Base-by-base conservation (phyloP, 352 stramenopile genomes). In the Phytophthora citricola region DNA sequence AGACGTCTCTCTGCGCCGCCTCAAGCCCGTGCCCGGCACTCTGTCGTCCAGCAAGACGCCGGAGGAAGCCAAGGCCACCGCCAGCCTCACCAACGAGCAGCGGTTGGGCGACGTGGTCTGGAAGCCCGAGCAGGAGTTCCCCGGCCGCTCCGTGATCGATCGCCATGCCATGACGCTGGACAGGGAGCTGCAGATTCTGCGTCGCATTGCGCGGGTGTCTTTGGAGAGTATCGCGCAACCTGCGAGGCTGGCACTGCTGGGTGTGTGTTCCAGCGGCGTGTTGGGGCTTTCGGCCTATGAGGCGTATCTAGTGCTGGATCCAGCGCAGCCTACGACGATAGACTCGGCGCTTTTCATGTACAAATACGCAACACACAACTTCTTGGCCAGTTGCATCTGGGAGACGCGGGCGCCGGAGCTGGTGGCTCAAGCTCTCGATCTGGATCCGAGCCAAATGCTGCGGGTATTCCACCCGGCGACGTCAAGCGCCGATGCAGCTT, bases 331-430 rank as follows among this genome's bases (percentile, higher is more conserved):
- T 7, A 17, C 62, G 32, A 76, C 63, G 5, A n/a, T 38, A 0
- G 73, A 90, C 17, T 60, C 75, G 9, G 1, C 81, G 7, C 45
- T 63, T 26, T 90, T 90, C 60, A 75, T 79, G 44, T 78, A 69
- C 67, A 84, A 85, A 36, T 90, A 89, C 52, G 68, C 81, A 44
- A 66, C 70, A 22, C 73, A 89, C 55, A 89, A 90, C 55, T 86
- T 89, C 56, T 69, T 87, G 27, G 76, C 81, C 44, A 89, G 79
- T 56, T 84, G 78, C 62, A 83, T 90, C 62, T 90, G 79, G 79
- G 77, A 89, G 56, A 87, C 82, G 11, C 65, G 67, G 1, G 58
- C 76, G 7, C 60, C 79, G 0, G 69, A 76, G 34, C 57, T 90
- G 2, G 66, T 89, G 22, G 81, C 78, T 9, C 75, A 75, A 40